Conservation (phyloP, 192 early-diverging fungal species). For the Entophlyctis luteolus region DNA sequence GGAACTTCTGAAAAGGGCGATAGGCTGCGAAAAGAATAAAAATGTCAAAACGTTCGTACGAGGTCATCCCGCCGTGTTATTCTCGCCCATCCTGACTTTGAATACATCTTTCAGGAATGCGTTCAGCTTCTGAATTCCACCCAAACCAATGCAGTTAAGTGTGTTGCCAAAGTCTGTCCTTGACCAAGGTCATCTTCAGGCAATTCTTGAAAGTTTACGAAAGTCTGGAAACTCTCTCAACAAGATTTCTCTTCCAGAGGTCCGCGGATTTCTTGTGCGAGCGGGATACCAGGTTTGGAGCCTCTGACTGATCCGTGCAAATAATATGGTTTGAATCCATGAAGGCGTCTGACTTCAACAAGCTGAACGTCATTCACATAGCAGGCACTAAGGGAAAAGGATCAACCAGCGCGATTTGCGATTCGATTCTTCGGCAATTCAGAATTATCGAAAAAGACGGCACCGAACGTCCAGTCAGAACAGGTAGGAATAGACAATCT, state of each 20-base stretch:
- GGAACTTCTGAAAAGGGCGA: too few relatives aligned
- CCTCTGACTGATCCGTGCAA: constrained; percentile 23
- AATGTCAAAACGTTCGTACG: too few relatives aligned
- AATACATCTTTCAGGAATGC: constrained; percentile 54
- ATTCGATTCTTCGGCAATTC: constrained; percentile 64
- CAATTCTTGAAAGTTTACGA: constrained; percentile 59
- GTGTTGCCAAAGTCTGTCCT: neutral
- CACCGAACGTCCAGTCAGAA: constrained; percentile 16
- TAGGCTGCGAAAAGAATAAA: too few relatives aligned
- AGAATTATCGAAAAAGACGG: constrained; percentile 20
- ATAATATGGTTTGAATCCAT: constrained; percentile 23
- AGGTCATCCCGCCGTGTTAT: too few relatives aligned
- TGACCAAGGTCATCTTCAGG: neutral
- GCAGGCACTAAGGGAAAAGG: constrained; percentile 92
- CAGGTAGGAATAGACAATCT: constrained; percentile 29
- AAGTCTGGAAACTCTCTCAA: constrained; percentile 63
- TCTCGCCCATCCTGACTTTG: too few relatives aligned
- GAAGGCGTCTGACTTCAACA: constrained; percentile 63
- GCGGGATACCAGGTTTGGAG: constrained; percentile 69
- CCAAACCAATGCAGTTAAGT: constrained; percentile 74
- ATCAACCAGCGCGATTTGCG: constrained; percentile 74
- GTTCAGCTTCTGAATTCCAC: constrained; percentile 74
- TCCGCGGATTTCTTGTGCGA: constrained; percentile 57
- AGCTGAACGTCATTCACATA: constrained; percentile 71
- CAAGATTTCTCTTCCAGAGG: constrained; percentile 60